phyloP scores from a whole-genome alignment of 2,329 filamentous ascomycete genomes.

The Aspergillus melleus region DNA sequence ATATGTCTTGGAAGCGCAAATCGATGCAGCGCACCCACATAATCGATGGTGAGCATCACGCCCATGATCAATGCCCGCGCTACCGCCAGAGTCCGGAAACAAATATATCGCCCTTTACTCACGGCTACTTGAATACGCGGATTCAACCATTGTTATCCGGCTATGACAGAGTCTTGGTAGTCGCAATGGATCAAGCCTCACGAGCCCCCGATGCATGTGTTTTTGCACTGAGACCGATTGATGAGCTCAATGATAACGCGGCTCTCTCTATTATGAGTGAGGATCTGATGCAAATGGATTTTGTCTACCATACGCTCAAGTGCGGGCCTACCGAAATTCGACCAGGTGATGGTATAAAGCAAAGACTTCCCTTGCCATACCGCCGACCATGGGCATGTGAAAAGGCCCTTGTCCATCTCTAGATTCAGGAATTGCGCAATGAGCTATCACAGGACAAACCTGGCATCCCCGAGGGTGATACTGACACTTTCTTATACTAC shows the following conservation, averaged over 20 bases:
- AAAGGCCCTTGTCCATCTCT: not conserved
- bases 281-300: not conserved
- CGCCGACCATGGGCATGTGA: not conserved
- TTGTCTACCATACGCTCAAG: not conserved
- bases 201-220: not conserved
- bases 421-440: not conserved
- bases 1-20: not conserved
- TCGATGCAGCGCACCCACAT: not conserved
- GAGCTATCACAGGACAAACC: not conserved
- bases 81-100: not conserved
- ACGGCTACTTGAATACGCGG: not conserved
- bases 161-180: not conserved
- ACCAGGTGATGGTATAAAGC: not conserved
- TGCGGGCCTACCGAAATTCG: not conserved
- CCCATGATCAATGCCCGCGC: not conserved
- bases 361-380: not conserved
- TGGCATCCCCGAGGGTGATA: not conserved
- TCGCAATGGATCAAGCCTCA: not conserved
- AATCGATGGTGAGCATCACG: not conserved
- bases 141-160: not conserved
- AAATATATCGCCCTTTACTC: not conserved
- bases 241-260: not conserved
- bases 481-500: not conserved
- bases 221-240: not conserved
- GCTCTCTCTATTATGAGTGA: not conserved